These are phyloP conservation scores for Coriolopsis trogii DNA, from an alignment of 1,284 basidiomycete species.

Conservation along the genomic window DNA sequence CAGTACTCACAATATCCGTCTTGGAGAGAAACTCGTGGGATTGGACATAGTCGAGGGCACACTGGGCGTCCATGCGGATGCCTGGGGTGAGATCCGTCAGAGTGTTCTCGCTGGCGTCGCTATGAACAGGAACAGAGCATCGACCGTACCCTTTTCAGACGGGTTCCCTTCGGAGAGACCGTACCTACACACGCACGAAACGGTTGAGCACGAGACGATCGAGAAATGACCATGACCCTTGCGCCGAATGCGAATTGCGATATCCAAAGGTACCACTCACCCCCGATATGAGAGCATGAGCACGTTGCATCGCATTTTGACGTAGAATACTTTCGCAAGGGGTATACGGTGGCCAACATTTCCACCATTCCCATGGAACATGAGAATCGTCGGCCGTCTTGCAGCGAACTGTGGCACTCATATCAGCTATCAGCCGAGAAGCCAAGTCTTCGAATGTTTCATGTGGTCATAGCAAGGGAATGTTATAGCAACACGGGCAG, in stretches of 20 bases:
- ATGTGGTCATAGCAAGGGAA: no score
- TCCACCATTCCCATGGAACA: constrained; percentile 92
- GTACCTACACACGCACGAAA: constrained; percentile 54
- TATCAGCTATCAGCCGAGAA: no score
- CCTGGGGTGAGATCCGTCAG: constrained; percentile 44
- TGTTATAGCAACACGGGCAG: no score
- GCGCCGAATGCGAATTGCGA: background rate
- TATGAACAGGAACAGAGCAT: constrained; percentile 21
- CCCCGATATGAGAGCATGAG: constrained; percentile 90
- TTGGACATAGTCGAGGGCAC: constrained; percentile 77
- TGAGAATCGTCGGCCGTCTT: constrained; percentile 79
- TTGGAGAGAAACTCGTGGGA: constrained; percentile 69
- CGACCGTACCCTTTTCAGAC: constrained; percentile 78
- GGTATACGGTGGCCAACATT: constrained; percentile 89
- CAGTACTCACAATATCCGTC: constrained; percentile 62
- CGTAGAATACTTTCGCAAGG: constrained; percentile 84
- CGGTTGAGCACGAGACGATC: background rate
- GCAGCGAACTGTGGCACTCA: constrained; percentile 52
- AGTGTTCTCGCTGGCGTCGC: background rate
- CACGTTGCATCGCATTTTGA: constrained; percentile 86
- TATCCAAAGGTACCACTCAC: constrained; percentile 40
- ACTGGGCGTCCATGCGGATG: constrained; percentile 80
- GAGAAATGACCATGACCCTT: no score
- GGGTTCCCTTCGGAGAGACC: constrained; percentile 83
- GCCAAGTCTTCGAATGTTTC: no score